Evolutionary conservation across 202 grass and related monocot species (phyloP), one percentile per base, ranked within the genome.

Genomic region (Musa balbisiana): DNA sequence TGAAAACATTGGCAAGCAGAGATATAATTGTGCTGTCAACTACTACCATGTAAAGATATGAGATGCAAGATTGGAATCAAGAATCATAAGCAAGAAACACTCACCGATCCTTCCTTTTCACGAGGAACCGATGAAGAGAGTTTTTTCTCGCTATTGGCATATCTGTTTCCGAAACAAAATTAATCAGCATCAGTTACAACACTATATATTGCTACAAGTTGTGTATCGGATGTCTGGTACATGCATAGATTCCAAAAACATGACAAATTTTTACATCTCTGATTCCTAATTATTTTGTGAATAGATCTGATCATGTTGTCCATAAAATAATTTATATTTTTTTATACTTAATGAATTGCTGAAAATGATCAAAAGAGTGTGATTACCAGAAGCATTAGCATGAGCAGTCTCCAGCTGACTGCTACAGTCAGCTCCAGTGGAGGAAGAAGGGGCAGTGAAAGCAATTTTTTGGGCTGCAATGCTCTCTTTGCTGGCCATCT

Each of bases 401-500:
- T 19, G 67, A 3, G 43, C 67, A 11, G 67, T 12, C 51, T 72
- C 11, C 25, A 26, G 64, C 64, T 43, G 33, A 43, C 33, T 43
- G 33, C 33, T 43, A 11, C 17, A 22, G 4, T 71, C 68, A 21
- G 17, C 33, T 21, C 1, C 9, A 19, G 3, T 51, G 68, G 67
- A 50, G 67, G 67, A 70, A 20, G 33, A 27, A 51, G 68, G 49
- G 53, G 14, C 13, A 11, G 72, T 3, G 8, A 19, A 25, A 12
- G 11, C 52, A 17, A 17, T 52, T 16, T 56, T 54, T 27, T 58
- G 52, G 56, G 20, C 22, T 29, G 22, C 1, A 9, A 19, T 17
- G 23, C 53, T 70, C 67, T 70, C 67, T 51, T 55, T 84, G 16
- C 83, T 73, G 1, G 90, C 93, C 51, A 87, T 76, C 79, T 85